phyloP scores from a whole-genome alignment of 2,329 filamentous ascomycete genomes.

The Penicillium polonicum region DNA sequence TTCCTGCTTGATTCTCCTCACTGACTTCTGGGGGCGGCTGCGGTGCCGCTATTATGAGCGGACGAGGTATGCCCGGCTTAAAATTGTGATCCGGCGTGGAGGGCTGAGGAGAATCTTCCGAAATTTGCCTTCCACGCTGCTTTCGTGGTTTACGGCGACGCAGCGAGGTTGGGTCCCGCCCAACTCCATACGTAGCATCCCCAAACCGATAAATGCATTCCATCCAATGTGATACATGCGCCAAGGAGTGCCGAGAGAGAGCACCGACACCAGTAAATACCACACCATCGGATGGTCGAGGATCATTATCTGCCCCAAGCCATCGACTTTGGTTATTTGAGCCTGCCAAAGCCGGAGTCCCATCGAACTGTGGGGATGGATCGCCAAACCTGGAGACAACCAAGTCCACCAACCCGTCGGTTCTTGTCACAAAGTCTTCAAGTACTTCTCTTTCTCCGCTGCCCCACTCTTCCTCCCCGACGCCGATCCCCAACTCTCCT shows the following conservation, averaged over 20 bases:
- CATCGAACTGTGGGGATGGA: slow-evolving; percentile 35
- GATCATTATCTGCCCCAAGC: slow-evolving; percentile 70
- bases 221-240: slow-evolving; percentile 79
- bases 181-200: slow-evolving; percentile 78
- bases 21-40: slow-evolving; percentile 18
- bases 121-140: slow-evolving; percentile 22
- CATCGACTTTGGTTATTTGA: slow-evolving; percentile 52
- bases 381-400: slow-evolving; percentile 84
- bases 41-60: slow-evolving; percentile 35
- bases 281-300: slow-evolving; percentile 73
- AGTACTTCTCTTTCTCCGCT: slow-evolving; percentile 91
- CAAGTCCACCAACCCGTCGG: slow-evolving; percentile 82
- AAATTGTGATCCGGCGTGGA: slow-evolving; percentile 26
- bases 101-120: slow-evolving; percentile 16
- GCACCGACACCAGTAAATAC: slow-evolving; percentile 80
- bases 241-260: slow-evolving; percentile 68
- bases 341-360: slow-evolving; percentile 17
- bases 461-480: slow-evolving; percentile 92
- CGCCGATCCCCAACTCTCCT: slow-evolving; percentile 88
- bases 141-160: slow-evolving; percentile 49
- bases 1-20: slow-evolving; percentile 12
- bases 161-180: slow-evolving; percentile 70
- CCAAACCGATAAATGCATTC: slow-evolving; percentile 84
- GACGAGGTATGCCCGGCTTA: slow-evolving; percentile 46
- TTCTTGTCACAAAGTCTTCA: slow-evolving; percentile 77